These are phyloP conservation scores for Pinus taeda DNA, from an alignment of 75 land plant species.

Conservation along the genomic window DNA sequence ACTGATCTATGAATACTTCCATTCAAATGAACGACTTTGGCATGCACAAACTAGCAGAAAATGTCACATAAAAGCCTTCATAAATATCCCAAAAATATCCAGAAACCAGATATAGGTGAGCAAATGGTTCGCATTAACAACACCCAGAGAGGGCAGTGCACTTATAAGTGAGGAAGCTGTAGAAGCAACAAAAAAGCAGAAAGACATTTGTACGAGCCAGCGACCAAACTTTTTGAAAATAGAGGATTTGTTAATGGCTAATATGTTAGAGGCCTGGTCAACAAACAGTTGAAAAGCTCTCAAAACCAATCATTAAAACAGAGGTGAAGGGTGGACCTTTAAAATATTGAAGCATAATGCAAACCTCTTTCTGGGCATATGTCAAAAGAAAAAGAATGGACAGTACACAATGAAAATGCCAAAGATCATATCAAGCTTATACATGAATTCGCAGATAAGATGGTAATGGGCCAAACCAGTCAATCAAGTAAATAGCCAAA, in stretches of 20 bases:
- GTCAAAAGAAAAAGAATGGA: no score
- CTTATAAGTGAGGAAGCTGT: background rate
- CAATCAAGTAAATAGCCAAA: no score
- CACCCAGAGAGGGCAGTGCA: background rate
- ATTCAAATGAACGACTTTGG: background rate
- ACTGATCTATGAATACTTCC: background rate
- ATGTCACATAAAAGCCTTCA: background rate
- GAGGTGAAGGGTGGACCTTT: background rate
- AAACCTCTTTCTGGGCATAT: no score
- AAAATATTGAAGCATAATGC: background rate
- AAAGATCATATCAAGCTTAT: background rate
- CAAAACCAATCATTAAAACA: background rate
- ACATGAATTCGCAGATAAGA: background rate
- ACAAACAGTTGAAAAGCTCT: background rate
- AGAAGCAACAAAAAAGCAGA: background rate
- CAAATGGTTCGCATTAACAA: background rate
- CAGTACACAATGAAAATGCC: background rate
- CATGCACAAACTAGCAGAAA: background rate
- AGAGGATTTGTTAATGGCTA: background rate
- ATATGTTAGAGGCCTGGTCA: no score
- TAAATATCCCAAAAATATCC: background rate
- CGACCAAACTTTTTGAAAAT: background rate
- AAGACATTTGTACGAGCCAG: background rate
- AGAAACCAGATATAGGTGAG: background rate
- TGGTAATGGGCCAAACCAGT: background rate